A percentile compares a stretch with the other conserved stretches of the same genome.
These are phyloP conservation scores for Mitragyna speciosa DNA, from an alignment of 257 asterid species.

Conservation along the genomic window DNA sequence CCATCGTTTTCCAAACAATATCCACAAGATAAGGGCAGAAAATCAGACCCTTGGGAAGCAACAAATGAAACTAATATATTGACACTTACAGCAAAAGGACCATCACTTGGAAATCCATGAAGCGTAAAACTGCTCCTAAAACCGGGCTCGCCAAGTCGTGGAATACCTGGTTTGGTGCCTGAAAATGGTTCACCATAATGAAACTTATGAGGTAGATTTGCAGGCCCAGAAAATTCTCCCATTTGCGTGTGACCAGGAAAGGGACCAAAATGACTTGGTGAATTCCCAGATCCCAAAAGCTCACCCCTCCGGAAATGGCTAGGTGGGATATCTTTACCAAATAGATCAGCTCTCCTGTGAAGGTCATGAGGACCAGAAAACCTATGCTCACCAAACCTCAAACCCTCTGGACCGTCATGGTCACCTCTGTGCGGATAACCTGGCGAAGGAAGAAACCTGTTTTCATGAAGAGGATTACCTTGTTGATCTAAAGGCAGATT, in stretches of 20 bases:
- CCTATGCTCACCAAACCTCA: constrained; percentile 57
- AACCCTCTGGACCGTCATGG: constrained; percentile 45
- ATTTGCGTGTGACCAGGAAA: constrained; percentile 48
- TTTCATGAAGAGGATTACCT: constrained; percentile 56
- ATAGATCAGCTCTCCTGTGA: constrained; percentile 40
- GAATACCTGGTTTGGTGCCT: constrained; percentile 43
- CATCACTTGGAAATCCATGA: constrained; percentile 51
- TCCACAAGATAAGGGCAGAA: neutral
- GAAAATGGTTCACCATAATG: constrained; percentile 50
- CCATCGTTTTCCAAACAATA: constrained; percentile 8
- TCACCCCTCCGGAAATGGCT: constrained; percentile 47
- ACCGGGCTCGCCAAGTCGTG: constrained; percentile 61
- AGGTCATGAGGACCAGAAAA: constrained; percentile 46
- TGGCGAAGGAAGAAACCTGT: constrained; percentile 51
- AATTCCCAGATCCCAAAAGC: constrained; percentile 43
- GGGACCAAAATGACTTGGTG: constrained; percentile 50
- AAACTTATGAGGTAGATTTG: constrained; percentile 42
- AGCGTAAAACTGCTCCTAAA: constrained; percentile 55
- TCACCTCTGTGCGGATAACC: constrained; percentile 55
- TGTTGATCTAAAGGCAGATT: constrained; percentile 45
- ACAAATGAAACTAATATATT: constrained; percentile 5
- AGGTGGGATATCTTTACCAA: constrained; percentile 52
- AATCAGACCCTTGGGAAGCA: neutral
- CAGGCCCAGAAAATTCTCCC: constrained; percentile 46
- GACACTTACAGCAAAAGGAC: constrained; percentile 50